Evolutionary conservation across 371 early-diverging fungal genomes (phyloP).

Genomic region (Mortierella sp.): DNA sequence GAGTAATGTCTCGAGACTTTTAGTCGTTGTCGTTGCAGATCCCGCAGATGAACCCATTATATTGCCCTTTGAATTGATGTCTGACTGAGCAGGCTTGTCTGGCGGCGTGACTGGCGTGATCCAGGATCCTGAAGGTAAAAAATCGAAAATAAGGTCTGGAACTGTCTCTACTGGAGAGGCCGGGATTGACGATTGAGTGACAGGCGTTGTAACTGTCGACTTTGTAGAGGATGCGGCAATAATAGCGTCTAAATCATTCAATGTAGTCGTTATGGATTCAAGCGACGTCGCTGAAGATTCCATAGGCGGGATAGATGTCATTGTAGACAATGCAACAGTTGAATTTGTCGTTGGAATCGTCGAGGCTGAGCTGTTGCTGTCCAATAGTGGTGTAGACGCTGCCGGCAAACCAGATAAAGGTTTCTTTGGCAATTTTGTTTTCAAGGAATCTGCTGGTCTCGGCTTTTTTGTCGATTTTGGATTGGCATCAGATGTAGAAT

Average conservation of each 20-base stretch:
- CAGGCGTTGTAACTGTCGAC: background rate
- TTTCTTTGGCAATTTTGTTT: background rate
- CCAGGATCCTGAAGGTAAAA: slow-evolving; percentile 27
- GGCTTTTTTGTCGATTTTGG: background rate
- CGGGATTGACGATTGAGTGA: background rate
- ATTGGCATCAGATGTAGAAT: background rate
- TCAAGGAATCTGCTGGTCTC: background rate
- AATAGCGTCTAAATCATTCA: background rate
- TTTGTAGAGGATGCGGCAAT: too few relatives aligned
- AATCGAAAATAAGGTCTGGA: slow-evolving; percentile 35
- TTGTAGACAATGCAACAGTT: background rate
- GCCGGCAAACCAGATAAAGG: background rate
- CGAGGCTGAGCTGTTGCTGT: background rate
- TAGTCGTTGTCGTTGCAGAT: background rate
- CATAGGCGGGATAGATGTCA: background rate
- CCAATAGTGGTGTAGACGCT: background rate
- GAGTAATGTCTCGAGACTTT: slow-evolving; percentile 20
- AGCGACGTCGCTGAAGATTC: background rate
- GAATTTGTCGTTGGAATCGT: background rate
- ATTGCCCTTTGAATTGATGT: background rate
- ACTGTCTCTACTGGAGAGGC: slow-evolving; percentile 8
- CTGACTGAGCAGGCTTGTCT: slow-evolving; percentile 5
- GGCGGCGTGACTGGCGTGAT: slow-evolving; percentile 46
- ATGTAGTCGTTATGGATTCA: background rate
- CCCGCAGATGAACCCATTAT: background rate